A percentile compares a stretch with the other conserved stretches of the same genome.
These are phyloP conservation scores for Rossbeevera mucosa DNA, from an alignment of 768 basidiomycete species.

Conservation along the genomic window DNA sequence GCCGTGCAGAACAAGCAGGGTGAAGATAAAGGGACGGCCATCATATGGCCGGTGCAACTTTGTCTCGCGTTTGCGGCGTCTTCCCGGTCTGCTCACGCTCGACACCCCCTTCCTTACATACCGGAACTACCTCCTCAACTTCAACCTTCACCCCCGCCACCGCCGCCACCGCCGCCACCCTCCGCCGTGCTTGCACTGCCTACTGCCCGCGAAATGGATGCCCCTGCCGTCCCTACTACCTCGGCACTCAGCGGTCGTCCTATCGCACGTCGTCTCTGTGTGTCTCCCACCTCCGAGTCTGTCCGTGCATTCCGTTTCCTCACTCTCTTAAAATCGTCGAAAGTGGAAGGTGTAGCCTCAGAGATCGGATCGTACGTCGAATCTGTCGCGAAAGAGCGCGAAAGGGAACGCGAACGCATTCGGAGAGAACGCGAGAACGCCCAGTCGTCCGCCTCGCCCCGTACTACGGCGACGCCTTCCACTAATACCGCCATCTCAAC, in stretches of 20 bases:
- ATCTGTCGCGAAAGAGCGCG: conserved; percentile 68
- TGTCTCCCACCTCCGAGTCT: conserved; percentile 36
- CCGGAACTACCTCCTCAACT: conserved; percentile 64
- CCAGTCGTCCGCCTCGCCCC: conserved; percentile 27
- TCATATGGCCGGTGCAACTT: conserved; percentile 67
- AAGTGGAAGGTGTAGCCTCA: conserved; percentile 48
- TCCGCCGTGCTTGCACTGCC: conserved; percentile 27
- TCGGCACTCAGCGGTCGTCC: conserved; percentile 20
- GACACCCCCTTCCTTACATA: conserved; percentile 46
- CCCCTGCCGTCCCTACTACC: not conserved
- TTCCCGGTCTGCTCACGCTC: conserved; percentile 34
- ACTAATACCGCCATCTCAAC: conserved; percentile 9
- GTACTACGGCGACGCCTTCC: conserved; percentile 20
- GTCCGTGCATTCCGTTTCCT: conserved; percentile 46
- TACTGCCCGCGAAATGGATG: conserved; percentile 10
- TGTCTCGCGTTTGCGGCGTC: conserved; percentile 45
- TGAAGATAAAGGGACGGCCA: conserved; percentile 72
- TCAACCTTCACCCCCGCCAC: conserved; percentile 47
- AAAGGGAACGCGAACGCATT: conserved; percentile 70
- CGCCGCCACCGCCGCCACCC: conserved; percentile 32
- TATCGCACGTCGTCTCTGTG: conserved; percentile 31
- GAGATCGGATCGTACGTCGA: conserved; percentile 73
- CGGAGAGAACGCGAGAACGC: conserved; percentile 59
- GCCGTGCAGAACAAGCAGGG: conserved; percentile 73
- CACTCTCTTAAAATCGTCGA: conserved; percentile 47